Evolutionary conservation across 1,284 basidiomycete species (phyloP).

Genomic region (Caloboletus firmus): DNA sequence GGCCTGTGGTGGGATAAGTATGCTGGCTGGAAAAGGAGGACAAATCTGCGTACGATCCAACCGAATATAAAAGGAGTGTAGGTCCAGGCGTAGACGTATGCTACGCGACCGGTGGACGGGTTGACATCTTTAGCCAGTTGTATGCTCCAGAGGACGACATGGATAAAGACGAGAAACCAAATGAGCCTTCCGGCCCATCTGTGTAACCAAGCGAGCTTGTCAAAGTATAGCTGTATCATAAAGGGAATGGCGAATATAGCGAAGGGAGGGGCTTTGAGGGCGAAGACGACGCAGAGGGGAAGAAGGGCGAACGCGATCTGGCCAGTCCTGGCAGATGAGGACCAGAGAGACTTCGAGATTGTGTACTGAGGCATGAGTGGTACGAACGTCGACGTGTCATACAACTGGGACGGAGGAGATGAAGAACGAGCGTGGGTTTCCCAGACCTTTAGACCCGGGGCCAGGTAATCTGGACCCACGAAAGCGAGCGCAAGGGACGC

Average conservation of each 20-base stretch:
- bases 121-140: conserved; percentile 61
- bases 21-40: conserved; percentile 4
- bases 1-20: conserved; percentile 45
- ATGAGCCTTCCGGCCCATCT: conserved; percentile 73
- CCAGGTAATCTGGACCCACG: conserved; percentile 75
- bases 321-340: conserved; percentile 70
- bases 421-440: conserved; percentile 27
- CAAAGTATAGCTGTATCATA: conserved; percentile 70
- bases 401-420: conserved; percentile 10
- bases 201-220: conserved; percentile 75
- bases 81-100: conserved; percentile 64
- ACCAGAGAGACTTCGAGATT: conserved; percentile 78
- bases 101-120: conserved; percentile 48
- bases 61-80: conserved; percentile 76
- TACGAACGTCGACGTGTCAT: conserved; percentile 32
- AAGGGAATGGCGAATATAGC: conserved; percentile 75
- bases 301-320: conserved; percentile 78
- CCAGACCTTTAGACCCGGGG: conserved; percentile 53
- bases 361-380: conserved; percentile 54
- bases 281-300: conserved; percentile 75
- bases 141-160: conserved; percentile 76
- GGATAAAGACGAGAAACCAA: conserved; percentile 68
- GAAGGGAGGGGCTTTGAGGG: conserved; percentile 80
- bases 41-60: conserved; percentile 56
- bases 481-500: conserved; percentile 50